Base-by-base conservation (phyloP, 768 basidiomycete species). In the Xanthoconium stramineum region DNA sequence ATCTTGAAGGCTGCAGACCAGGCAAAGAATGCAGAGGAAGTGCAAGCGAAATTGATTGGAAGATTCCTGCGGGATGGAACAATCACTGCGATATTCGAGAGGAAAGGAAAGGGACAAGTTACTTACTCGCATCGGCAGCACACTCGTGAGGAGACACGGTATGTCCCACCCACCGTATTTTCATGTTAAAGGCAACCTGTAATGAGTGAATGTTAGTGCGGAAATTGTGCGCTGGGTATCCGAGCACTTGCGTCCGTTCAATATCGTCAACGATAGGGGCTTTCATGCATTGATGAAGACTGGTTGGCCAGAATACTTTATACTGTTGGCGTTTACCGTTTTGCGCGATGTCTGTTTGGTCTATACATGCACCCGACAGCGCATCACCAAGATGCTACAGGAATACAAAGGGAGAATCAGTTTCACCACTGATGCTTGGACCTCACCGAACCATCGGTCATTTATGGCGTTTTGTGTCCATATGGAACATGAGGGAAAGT, bases 31-130 rank as follows among this genome's bases (percentile, higher is more conserved):
- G n/a, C 39, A 19, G 20, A 40, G 19, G 39, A 40, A 20, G 10
- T 20, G 9, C 5, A 10, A 19, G 20, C 39, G 7, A 20, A 40
- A 19, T 6, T 40, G 2, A 19, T 40, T 12, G 7, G n/a, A 20
- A n/a, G 6, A 8, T 19, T 40, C 8, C 39, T 19, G 19, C 19
- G 5, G 7, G 12, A 24, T 13, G 20, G 40, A 10, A 24, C 47
- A 37, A 73, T 75, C 14, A 72, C 66, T 0, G 48, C 65, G 0
- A 56, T 53, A 6, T 75, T 76, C 52, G 63, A 68, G 29, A 20
- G 58, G 0, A 66, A 61, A 10, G 68, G 65, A 0, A 70, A 69
- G 48, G 67, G 67, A 1, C 67, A 68, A n/a, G 61, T 72, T 0
- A 69, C 64, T 0, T 77, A 71, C 61, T 72, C 69, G 1, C 65